A percentile compares a stretch with the other conserved stretches of the same genome.
Evolutionary conservation across 2,329 filamentous ascomycete species (phyloP).

Genomic region (Neopestalotiopsis sp.): DNA sequence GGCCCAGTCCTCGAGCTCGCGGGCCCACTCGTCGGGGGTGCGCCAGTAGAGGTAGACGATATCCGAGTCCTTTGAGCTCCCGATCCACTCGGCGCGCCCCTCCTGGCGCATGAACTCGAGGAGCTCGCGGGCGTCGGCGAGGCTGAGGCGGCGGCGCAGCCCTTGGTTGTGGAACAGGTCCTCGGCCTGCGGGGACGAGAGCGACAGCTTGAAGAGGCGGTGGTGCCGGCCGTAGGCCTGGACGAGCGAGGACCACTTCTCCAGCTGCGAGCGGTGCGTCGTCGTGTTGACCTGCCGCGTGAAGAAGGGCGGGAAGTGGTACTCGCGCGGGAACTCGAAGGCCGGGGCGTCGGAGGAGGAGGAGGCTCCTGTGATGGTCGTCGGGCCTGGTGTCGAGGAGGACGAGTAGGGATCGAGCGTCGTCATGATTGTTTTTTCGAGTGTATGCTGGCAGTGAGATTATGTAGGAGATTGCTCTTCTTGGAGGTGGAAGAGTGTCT

Average conservation of each 20-base stretch:
- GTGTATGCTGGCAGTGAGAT: no score
- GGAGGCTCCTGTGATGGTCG: neutral
- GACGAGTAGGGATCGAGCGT: neutral
- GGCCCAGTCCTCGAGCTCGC: slow-evolving; percentile 76
- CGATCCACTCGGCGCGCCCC: slow-evolving; percentile 70
- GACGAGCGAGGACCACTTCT: slow-evolving; percentile 86
- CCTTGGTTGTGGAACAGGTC: slow-evolving; percentile 63
- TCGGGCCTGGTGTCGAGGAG: neutral
- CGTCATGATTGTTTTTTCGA: neutral
- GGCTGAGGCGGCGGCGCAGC: slow-evolving; percentile 55
- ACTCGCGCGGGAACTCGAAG: slow-evolving; percentile 67
- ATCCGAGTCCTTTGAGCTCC: slow-evolving; percentile 44
- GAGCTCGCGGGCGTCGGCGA: slow-evolving; percentile 60
- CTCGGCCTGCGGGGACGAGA: slow-evolving; percentile 50
- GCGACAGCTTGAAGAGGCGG: slow-evolving; percentile 75
- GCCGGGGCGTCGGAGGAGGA: slow-evolving; percentile 17
- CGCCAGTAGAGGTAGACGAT: slow-evolving; percentile 83
- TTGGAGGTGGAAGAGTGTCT: no score
- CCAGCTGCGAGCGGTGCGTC: slow-evolving; percentile 76
- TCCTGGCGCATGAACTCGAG: slow-evolving; percentile 64
- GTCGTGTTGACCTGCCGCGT: slow-evolving; percentile 77
- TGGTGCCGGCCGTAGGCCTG: slow-evolving; percentile 83
- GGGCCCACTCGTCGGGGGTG: slow-evolving; percentile 89
- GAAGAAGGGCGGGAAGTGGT: slow-evolving; percentile 86
- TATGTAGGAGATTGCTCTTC: no score